Base-by-base conservation (phyloP, 1,139 yeast species). In the Suhomyces panamericanus region DNA sequence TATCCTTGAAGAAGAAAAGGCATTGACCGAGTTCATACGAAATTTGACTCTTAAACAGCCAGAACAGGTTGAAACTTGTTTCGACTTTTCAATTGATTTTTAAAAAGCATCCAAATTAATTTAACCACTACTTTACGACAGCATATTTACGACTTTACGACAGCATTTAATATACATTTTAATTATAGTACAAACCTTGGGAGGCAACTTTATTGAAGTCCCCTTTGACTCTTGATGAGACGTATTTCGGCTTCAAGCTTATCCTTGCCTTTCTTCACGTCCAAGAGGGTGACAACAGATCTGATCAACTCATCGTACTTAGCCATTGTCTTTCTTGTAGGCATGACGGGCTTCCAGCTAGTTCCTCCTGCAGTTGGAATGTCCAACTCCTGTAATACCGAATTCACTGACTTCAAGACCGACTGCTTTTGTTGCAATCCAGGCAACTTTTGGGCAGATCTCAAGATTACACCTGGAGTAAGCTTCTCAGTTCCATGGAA, bases 261-360 rank as follows among this genome's bases (percentile, higher is more conserved):
- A 64, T 93, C 99, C 32, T 81, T 81, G 43, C 89, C 96, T 62
- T 83, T 86, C 67, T 93, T 93, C 10, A 93, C 76, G 48, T 93
- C 98, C 44, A 91, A 70, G 49, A 93, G 70, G 3, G 86, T 79
- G 10, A 83, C 84, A 34, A 89, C 87, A 0, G 85, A 75, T 52
- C 85, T 81, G 46, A 87, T 77, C 42, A 93, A 66, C 49, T 83
- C 83, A 56, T 93, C 98, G 62, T 87, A 91, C 58, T 81, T 83
- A 9, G 84, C 77, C 67, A 89, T 81, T 1, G 95, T 90, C 47
- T 77, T 81, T 35, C 87, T 81, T 0, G 99, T 88, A 3, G 96
- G 95, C 87, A 95, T 85, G 0, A 83, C 82, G 1, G 99, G 98
- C 51, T 87, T 83, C 56, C 75, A 73, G 17, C 69, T 62, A 11